phyloP scores from a whole-genome alignment of 106 monocot genomes.

The Xerophyta viscosa region DNA sequence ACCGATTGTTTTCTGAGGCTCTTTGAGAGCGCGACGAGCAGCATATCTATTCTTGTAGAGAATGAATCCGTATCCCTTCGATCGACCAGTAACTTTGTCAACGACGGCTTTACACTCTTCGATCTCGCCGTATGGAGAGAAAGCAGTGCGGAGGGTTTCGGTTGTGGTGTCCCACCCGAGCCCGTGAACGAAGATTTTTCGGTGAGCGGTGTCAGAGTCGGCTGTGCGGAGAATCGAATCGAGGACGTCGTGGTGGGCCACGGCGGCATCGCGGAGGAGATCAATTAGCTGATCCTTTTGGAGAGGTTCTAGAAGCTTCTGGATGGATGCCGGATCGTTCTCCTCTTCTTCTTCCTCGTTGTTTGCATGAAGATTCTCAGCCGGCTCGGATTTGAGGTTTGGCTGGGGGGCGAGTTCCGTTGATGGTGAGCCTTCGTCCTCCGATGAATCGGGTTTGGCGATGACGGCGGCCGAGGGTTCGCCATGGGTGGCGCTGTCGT shows the following conservation, averaged over 20 bases:
- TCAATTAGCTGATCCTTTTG: constrained; percentile 66
- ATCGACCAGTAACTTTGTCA: constrained; percentile 63
- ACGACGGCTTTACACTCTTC: constrained; percentile 74
- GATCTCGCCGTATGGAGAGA: constrained; percentile 56
- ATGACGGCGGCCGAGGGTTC: background rate
- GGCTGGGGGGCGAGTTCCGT: background rate
- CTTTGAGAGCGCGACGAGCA: constrained; percentile 46
- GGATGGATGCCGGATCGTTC: constrained; percentile 27
- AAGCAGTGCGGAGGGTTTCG: constrained; percentile 37
- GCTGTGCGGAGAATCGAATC: constrained; percentile 22
- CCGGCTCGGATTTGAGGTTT: background rate
- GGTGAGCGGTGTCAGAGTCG: constrained; percentile 51
- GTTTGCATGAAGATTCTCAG: background rate
- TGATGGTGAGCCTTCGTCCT: background rate
- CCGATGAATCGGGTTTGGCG: background rate
- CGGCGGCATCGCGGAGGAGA: constrained; percentile 53
- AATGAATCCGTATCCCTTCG: constrained; percentile 93
- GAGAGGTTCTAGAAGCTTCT: constrained; percentile 57
- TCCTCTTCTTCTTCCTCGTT: background rate
- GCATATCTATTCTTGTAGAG: constrained; percentile 51
- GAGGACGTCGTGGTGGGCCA: constrained; percentile 29
- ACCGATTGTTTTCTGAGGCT: constrained; percentile 85
- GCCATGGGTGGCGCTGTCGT: background rate
- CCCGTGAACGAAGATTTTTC: constrained; percentile 92
- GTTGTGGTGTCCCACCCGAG: constrained; percentile 69